These are phyloP conservation scores for Solanum pimpinellifolium DNA, from an alignment of 257 asterid species.

Conservation along the genomic window DNA sequence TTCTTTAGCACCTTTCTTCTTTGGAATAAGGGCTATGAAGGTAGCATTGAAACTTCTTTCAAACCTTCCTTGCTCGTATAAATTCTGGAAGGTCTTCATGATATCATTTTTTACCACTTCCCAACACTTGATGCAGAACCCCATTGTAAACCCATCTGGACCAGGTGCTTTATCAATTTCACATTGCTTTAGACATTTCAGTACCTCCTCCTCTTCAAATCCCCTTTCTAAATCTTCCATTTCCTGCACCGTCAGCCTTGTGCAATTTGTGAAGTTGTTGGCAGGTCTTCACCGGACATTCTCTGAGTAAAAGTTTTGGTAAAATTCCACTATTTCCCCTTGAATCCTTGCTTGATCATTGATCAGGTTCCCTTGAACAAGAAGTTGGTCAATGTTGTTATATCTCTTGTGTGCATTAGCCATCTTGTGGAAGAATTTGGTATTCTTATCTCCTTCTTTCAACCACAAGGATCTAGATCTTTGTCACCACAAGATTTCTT, in stretches of 20 bases:
- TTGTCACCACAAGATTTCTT: neutral
- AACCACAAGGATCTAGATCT: neutral
- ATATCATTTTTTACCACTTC: neutral
- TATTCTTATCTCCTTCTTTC: neutral
- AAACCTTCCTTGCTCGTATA: neutral
- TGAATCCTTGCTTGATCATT: neutral
- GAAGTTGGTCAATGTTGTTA: neutral
- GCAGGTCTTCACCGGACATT: neutral
- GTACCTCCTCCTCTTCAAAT: neutral
- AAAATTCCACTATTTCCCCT: neutral
- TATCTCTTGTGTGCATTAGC: neutral
- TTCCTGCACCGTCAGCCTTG: neutral
- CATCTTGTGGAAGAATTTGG: neutral
- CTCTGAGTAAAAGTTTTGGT: neutral
- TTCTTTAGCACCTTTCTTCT: neutral
- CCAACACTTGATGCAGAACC: neutral
- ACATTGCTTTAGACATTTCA: neutral
- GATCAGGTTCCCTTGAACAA: neutral
- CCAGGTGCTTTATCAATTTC: neutral
- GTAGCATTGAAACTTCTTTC: neutral
- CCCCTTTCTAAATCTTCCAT: neutral
- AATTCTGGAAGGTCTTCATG: neutral
- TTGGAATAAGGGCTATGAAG: neutral
- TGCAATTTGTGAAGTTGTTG: neutral
- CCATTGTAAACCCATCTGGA: neutral